A percentile compares a stretch with the other conserved stretches of the same genome.
Evolutionary conservation across 2,329 filamentous ascomycete genomes (phyloP).

Genomic region (Apiospora sp.): DNA sequence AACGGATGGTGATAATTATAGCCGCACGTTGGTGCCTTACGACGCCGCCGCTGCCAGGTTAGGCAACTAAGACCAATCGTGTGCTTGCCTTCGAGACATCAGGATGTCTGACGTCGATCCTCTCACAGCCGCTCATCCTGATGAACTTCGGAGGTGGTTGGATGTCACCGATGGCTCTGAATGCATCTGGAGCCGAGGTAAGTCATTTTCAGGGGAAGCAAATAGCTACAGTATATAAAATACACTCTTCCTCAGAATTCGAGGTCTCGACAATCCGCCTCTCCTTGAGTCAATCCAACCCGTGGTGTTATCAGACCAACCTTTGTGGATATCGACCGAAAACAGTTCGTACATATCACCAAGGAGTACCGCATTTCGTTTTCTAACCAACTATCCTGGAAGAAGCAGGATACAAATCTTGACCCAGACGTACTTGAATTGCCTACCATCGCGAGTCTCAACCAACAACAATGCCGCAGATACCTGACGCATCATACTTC

Average conservation of each 20-base stretch:
- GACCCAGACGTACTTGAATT: neutral
- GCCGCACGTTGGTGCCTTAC: neutral
- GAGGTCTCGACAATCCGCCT: neutral
- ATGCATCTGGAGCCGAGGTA: neutral
- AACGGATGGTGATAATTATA: neutral
- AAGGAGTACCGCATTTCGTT: neutral
- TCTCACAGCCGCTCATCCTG: neutral
- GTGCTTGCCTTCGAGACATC: neutral
- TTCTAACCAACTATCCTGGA: neutral
- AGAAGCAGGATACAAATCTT: neutral
- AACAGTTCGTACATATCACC: neutral
- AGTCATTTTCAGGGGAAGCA: neutral
- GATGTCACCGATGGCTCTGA: neutral
- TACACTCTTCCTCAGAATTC: neutral
- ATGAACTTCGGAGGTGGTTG: neutral
- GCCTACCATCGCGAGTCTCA: neutral
- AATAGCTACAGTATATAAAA: neutral
- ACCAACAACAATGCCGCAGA: neutral
- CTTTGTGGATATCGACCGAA: neutral
- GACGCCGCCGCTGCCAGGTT: neutral
- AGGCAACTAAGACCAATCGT: too few relatives aligned
- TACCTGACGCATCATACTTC: neutral
- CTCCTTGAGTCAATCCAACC: too few relatives aligned
- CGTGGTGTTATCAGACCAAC: neutral
- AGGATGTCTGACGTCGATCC: neutral